Percentiles rank a stretch among this genome's conserved stretches.
phyloP scores from a whole-genome alignment of 768 basidiomycete species.

The Kwoniella sp. region DNA sequence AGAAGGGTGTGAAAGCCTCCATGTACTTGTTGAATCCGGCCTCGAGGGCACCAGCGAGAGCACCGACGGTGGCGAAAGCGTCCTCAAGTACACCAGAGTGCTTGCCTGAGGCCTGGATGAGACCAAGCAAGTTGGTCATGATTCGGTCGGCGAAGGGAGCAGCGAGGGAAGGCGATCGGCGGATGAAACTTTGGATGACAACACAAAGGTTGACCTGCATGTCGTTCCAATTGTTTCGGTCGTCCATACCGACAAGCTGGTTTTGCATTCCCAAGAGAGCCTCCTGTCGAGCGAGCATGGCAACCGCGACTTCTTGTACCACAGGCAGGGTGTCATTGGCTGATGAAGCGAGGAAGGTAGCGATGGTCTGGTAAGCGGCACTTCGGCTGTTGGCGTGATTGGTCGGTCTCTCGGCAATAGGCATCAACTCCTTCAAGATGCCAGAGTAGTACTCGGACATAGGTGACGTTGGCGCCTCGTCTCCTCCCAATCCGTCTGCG shows the following conservation, averaged over 20 bases:
- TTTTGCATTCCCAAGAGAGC: conserved; percentile 80
- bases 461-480: conserved; percentile 64
- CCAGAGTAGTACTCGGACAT: conserved; percentile 87
- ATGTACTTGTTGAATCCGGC: conserved; percentile 44
- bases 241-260: conserved; percentile 91
- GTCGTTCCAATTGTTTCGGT: conserved; percentile 98
- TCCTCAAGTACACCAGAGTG: conserved; percentile 94
- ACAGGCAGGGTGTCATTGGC: conserved; percentile 75
- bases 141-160: conserved; percentile 88
- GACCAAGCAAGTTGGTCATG: conserved; percentile 84
- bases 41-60: conserved; percentile 60
- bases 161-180: conserved; percentile 78
- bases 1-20: conserved; percentile 57
- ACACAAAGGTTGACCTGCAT: conserved; percentile 88
- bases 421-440: conserved; percentile 77
- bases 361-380: conserved; percentile 93
- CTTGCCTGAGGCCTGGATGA: conserved; percentile 85
- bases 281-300: conserved; percentile 87
- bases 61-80: conserved; percentile 89
- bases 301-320: conserved; percentile 77
- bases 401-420: conserved; percentile 79
- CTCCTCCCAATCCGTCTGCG: conserved; percentile 67
- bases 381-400: conserved; percentile 94
- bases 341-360: conserved; percentile 78
- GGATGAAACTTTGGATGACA: conserved; percentile 71